Evolutionary conservation across 2,329 filamentous ascomycete genomes (phyloP).

Genomic region (Claviceps sp.): DNA sequence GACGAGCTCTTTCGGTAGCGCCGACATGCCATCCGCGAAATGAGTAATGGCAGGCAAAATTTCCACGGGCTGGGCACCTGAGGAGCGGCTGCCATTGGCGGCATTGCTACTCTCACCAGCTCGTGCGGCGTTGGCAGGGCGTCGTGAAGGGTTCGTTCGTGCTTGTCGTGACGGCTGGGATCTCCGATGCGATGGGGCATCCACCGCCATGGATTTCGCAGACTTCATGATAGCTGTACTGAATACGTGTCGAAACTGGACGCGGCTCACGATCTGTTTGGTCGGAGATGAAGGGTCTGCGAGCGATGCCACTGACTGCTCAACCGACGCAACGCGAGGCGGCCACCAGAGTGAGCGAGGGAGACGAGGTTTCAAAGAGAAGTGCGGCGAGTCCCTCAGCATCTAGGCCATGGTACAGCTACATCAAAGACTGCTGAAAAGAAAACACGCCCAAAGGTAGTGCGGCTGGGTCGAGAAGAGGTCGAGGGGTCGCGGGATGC

Average conservation of each 20-base stretch:
- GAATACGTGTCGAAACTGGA: background rate
- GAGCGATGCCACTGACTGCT: background rate
- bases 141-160: conserved; percentile 49
- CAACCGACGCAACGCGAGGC: conserved; percentile 1
- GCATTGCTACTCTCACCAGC: conserved; percentile 30
- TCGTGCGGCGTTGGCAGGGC: conserved; percentile 33
- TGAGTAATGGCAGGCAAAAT: conserved; percentile 54
- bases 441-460: conserved; percentile 1
- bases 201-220: conserved; percentile 31
- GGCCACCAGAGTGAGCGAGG: background rate
- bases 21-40: conserved; percentile 86
- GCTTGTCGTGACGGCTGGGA: conserved; percentile 53
- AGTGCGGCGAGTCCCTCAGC: background rate
- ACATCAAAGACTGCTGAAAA: conserved; percentile 3
- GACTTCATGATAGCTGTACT: conserved; percentile 35
- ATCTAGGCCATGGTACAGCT: conserved; percentile 5
- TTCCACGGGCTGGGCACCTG: conserved; percentile 47
- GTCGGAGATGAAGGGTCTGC: background rate
- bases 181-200: conserved; percentile 38
- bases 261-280: background rate
- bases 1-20: conserved; percentile 87
- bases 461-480: background rate
- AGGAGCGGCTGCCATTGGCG: conserved; percentile 27
- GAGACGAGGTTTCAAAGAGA: background rate
- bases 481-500: background rate